A percentile compares a stretch with the other conserved stretches of the same genome.
phyloP scores from a whole-genome alignment of 1,284 basidiomycete species.

The Takashimella koratensis region DNA sequence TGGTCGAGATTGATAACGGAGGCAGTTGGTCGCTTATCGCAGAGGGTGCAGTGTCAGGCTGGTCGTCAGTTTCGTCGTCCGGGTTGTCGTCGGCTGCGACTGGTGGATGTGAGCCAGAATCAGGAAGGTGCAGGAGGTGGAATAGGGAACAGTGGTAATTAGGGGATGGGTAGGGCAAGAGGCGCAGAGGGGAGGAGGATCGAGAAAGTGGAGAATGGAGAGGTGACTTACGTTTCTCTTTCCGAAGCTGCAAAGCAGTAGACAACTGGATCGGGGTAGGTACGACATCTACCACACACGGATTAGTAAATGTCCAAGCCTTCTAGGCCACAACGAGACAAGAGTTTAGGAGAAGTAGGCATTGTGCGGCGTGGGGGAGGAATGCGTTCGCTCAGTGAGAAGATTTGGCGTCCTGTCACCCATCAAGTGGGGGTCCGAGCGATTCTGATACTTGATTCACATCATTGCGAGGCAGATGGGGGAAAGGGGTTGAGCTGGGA shows the following conservation, averaged over 20 bases:
- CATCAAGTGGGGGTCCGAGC: slow-evolving; percentile 14
- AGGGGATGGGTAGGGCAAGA: too few species aligned
- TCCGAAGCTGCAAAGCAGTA: slow-evolving; percentile 38
- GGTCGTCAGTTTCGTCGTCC: slow-evolving; percentile 10
- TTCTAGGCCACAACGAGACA: too few species aligned
- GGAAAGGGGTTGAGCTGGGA: slow-evolving; percentile 1
- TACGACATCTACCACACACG: slow-evolving; percentile 40
- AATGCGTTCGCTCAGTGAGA: slow-evolving; percentile 42
- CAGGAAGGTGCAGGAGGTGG: background rate
- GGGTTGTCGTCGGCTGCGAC: slow-evolving; percentile 27
- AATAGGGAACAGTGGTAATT: background rate
- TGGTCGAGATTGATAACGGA: slow-evolving; percentile 35
- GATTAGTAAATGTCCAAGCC: too few species aligned
- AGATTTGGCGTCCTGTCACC: slow-evolving; percentile 37
- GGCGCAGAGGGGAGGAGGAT: too few species aligned
- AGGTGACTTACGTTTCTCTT: slow-evolving; percentile 27
- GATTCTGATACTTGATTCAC: slow-evolving; percentile 35
- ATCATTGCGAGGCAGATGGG: slow-evolving; percentile 21
- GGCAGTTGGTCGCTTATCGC: slow-evolving; percentile 29
- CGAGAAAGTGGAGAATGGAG: background rate
- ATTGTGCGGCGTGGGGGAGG: too few species aligned
- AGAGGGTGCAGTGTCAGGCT: background rate
- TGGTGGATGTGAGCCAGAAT: background rate
- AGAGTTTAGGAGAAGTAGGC: too few species aligned
- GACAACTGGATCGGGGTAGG: slow-evolving; percentile 41